Evolutionary conservation across 306 rosid genomes (phyloP).

Genomic region (Cucurbita ficifolia): DNA sequence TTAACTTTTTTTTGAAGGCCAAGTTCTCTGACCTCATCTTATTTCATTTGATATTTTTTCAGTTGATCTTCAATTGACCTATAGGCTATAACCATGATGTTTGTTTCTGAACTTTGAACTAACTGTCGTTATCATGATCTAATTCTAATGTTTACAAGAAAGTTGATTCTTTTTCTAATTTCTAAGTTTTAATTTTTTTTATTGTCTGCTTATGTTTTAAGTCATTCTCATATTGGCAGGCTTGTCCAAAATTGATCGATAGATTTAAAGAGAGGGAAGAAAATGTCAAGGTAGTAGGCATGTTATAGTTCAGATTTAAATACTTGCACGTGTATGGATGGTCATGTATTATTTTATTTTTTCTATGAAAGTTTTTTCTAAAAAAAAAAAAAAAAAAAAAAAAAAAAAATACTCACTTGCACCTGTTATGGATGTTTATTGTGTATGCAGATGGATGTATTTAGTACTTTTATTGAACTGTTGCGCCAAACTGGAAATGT

Average conservation of each 20-base stretch:
- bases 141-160: background rate
- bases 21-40: background rate
- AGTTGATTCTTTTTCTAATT: background rate
- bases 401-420: background rate
- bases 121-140: background rate
- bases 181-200: background rate
- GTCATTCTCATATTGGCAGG: slow-evolving; percentile 28
- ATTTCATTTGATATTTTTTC: background rate
- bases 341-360: background rate
- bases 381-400: too few relatives aligned
- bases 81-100: background rate
- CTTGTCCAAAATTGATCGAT: slow-evolving; percentile 94
- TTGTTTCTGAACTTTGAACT: background rate
- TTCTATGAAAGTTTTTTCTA: too few relatives aligned
- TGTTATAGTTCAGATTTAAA: background rate
- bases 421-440: slow-evolving; percentile 16
- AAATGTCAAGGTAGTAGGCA: slow-evolving; percentile 79
- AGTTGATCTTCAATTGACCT: background rate
- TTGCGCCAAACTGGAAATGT: slow-evolving; percentile 98
- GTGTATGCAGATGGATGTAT: slow-evolving; percentile 81
- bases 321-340: slow-evolving; percentile 2
- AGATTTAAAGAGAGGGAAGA: slow-evolving; percentile 98
- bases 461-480: slow-evolving; percentile 85
- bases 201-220: background rate
- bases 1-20: background rate